Base-by-base conservation (phyloP, 75 land plant species). In the Sequoiadendron giganteum region DNA sequence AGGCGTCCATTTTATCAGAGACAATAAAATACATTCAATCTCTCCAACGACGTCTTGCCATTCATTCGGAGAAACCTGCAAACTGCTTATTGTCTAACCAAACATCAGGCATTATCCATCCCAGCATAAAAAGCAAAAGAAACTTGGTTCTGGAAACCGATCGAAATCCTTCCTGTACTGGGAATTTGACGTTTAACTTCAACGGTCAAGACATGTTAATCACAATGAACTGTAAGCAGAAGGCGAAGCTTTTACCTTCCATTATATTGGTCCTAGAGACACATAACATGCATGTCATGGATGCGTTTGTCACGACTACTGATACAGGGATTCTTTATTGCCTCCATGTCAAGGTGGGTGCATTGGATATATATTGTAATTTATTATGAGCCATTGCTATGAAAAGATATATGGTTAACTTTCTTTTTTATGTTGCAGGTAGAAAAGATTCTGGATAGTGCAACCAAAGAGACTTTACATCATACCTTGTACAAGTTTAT, bases 281-380 rank as follows among this genome's bases (percentile, higher is more conserved):
- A 1, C 85, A 88, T 40, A 58, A 88, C 34, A 83, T 83, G 30
- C 42, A 88, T 25, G 85, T 88, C 0, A 36, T 43, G 85, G 68
- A 83, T 30, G 85, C 72, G 3, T 82, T 85, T 5, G 85, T 88
- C 48, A 30, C 85, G 5, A 83, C 40, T 15, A 83, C 52, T 40
- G 58, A 83, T 11, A 21, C 11, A 19, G 45, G 13, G 16, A 85
- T 58, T 19, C 65, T 88, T 70, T n/a, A 82, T 14, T 88, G 47
- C n/a, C 84, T 88, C 8, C 85, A 83, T 19, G 43, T 84, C 45
- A 61, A 88, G 88, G 88, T 88, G 56, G 48, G 48, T 45, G 28
- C 48, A 21, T 0, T 25, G 9, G 8, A 19, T 9, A 3, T 40
- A 1, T 80, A 39, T 25, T 80, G 3, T 80, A 80, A 21, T 6